Base-by-base conservation (phyloP, 805 yeast species). In the Hanseniaspora lindneri region DNA sequence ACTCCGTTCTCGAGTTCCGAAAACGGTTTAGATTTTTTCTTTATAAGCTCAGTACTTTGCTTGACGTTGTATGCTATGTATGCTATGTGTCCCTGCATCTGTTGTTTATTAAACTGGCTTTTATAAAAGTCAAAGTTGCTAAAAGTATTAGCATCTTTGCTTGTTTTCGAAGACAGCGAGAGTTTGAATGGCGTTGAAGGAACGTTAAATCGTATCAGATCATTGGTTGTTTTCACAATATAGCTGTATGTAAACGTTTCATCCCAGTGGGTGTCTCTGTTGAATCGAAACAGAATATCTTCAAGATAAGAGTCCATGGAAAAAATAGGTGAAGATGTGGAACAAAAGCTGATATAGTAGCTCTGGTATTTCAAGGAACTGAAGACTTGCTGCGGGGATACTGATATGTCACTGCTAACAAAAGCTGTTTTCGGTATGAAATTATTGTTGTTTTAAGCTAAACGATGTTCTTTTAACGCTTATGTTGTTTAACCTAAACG, bases 201-300 rank as follows among this genome's bases (percentile, higher is more conserved):
- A 3, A 34, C 32, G 24, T 32, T 43, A 33, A 49, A 49, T 36
- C 62, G 60, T 43, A 49, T 17, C 6, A 51, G 30, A 13, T 35
- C 39, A 29, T 44, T 43, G n/a, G 47, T 36, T 3, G 43, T 37
- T n/a, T 41, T 51, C 9, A 43, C 36, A 9, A 43, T 44, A 23
- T 46, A 44, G n/a, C 28, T 37, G 24, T 50, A 50, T 2, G 47
- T 44, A 9, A 42, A 37, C 7, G 39, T 24, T 23, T 50, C 52
- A 27, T 35, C 39, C 50, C 50, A 50, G 2, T 47, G 21, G n/a
- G 50, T 50, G 20, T 48, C 47, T n/a, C 35, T 28, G 10, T 35
- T 39, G 14, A 32, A 48, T 17, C 30, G 4, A 29, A 35, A 28
- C 17, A 41, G 25, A n/a, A 34, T 41, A 23, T 41, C 41, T n/a